Evolutionary conservation across 2,329 filamentous ascomycete species (phyloP), one percentile per base, ranked within the genome.

Genomic region (Trichoderma aggressivum): DNA sequence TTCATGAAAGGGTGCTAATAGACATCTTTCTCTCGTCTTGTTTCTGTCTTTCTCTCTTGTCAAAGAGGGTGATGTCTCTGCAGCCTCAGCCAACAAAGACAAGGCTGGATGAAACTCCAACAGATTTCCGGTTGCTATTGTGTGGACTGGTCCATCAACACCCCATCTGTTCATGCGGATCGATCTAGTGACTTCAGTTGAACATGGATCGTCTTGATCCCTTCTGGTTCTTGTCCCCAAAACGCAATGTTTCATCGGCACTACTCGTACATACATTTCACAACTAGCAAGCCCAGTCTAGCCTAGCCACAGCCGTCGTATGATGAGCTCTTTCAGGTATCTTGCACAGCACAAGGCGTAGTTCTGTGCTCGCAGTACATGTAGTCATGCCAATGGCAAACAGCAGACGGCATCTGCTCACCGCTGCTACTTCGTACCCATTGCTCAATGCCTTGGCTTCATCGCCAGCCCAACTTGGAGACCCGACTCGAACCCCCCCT

Each of bases 141-240:
- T 26, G 10, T 7, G 11, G 16, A 30, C 18, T 63, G 39, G 58
- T 36, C 32, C 4, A 14, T 21, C 34, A 55, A 21, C 32, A 36
- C 47, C 43, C 63, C 63, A 63, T 56, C 63, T 53, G 43, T 50
- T 71, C 56, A 62, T 67, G 63, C 70, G 47, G 56, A 67, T 62
- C 63, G 63, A 71, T 67, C 63, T 50, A 16, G 56, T 67, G 63
- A 58, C 43, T 71, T 66, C 28, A 34, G 14, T 14, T 58, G 32
- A 39, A 30, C 63, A 61, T 56, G 63, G 63, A 47, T 67, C 26
- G 30, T 26, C 43, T 21, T 36, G 28, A 11, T 39, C 24, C 14
- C 18, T 34, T 28, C 34, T 53, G 53, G 21, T 11, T 21, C 12
- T 39, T 47, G 34, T 26, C 47, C 56, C 3, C n/a, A 39, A 12